Evolutionary conservation across 345 rosid species (phyloP).

Genomic region (Fremontodendron californicum): DNA sequence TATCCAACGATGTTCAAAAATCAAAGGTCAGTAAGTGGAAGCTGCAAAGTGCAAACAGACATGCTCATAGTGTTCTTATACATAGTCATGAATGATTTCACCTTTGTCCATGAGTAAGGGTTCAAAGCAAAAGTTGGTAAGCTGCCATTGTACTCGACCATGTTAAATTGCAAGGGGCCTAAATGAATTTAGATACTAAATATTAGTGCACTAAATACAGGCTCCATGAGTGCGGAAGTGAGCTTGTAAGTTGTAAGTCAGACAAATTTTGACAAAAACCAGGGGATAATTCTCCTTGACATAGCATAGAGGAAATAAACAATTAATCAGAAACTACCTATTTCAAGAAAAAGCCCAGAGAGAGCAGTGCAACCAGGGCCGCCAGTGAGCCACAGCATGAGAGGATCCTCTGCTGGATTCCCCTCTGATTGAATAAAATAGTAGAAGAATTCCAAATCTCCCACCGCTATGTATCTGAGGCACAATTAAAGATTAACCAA

Average conservation of each 20-base stretch:
- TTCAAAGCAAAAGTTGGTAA: constrained; percentile 21
- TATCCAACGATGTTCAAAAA: background rate
- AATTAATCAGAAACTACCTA: constrained; percentile 15
- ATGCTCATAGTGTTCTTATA: background rate
- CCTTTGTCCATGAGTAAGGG: constrained; percentile 24
- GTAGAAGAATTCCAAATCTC: constrained; percentile 31
- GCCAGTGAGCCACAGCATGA: constrained; percentile 31
- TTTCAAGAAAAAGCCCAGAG: constrained; percentile 20
- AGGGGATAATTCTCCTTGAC: background rate
- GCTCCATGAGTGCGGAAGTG: background rate
- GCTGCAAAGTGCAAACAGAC: no score
- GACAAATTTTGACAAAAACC: background rate
- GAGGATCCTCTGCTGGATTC: constrained; percentile 36
- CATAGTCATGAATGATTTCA: background rate
- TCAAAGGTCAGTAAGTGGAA: background rate
- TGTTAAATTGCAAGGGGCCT: constrained; percentile 23
- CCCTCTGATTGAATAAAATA: constrained; percentile 34
- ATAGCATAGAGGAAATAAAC: background rate
- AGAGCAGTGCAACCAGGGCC: constrained; percentile 44
- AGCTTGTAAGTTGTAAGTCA: background rate
- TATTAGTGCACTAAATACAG: background rate
- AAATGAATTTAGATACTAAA: background rate
- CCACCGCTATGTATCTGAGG: constrained; percentile 35
- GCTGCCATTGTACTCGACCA: constrained; percentile 17
- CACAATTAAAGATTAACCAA: background rate